These are phyloP conservation scores for Monilinia aucupariae DNA, from an alignment of 2,329 filamentous ascomycete species.

Conservation along the genomic window DNA sequence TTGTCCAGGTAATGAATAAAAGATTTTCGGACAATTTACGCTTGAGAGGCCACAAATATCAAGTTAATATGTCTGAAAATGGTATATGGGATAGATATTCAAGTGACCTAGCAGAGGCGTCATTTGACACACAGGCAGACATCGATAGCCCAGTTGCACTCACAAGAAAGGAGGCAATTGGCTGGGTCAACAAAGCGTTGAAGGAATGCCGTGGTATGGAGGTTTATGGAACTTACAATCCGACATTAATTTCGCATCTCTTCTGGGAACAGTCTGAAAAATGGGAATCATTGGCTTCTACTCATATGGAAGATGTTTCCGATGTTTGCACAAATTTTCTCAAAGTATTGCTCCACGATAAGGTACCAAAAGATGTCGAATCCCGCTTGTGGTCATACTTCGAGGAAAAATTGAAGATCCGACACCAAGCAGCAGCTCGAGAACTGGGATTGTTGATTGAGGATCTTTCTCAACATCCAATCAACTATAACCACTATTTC, in stretches of 20 bases:
- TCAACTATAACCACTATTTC: constrained; percentile 39
- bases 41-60: not conserved
- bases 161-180: constrained; percentile 24
- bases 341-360: not conserved
- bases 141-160: not conserved
- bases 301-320: constrained; percentile 24
- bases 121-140: not conserved
- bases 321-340: constrained; percentile 20
- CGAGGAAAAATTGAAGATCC: not conserved
- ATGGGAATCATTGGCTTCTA: constrained; percentile 34
- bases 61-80: not conserved
- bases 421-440: not conserved
- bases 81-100: fast-evolving
- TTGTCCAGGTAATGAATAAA: not conserved
- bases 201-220: constrained; percentile 34
- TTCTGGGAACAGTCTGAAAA: constrained; percentile 38
- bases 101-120: not conserved
- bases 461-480: constrained; percentile 32
- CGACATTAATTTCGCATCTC: constrained; percentile 38
- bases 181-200: constrained; percentile 28
- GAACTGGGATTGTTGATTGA: constrained; percentile 19
- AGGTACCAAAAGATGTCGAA: constrained; percentile 12
- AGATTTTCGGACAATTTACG: not conserved
- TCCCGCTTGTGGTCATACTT: constrained; percentile 13
- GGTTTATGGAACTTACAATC: constrained; percentile 39